Base-by-base conservation (phyloP, 805 yeast species). In the Grigorovia transvaalensis region DNA sequence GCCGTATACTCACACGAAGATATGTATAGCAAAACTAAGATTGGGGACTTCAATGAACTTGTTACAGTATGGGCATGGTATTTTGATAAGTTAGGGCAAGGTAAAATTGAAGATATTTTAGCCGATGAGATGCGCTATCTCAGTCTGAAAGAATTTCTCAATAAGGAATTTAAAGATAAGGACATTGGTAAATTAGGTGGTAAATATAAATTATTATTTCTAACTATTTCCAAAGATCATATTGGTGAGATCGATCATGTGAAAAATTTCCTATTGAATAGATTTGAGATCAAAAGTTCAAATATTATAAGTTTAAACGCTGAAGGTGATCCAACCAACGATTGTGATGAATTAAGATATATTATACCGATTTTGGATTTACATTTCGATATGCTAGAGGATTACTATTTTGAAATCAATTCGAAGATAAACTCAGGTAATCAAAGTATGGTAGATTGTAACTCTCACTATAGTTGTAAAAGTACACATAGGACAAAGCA, bases 31-130 rank as follows among this genome's bases (percentile, higher is more conserved):
- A 15, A 38, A 7, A n/a, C 9, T 3, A 13, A 8, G 2, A n/a
- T 38, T 3, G 9, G 17, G 12, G 42, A 38, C 15, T 38, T 38
- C 15, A 38, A 13, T 38, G 42, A 38, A 8, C 42, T 12, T 15
- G 42, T 15, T n/a, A 15, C 42, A 12, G 51, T 68, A 29, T 66
- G 68, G 66, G 58, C 65, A 13, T 69, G 71, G 71, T 68, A 66
- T 50, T 44, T 65, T 27, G 51, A 62, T 9, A 67, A 66, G 38
- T 51, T 69, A 9, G 55, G 62, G 45, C 57, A 59, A 11, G 72
- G 72, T 0, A 58, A 60, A 11, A 68, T 69, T 51, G 72, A 69
- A 50, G 62, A 63, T 46, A 57, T 69, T 7, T 59, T 57, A 6
- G 51, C 55, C 11, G 62, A 68, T 47, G 51, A 53, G 19, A 35